A percentile compares a stretch with the other conserved stretches of the same genome.
These are phyloP conservation scores for Senna tora DNA, from an alignment of 306 rosid species.

Conservation along the genomic window DNA sequence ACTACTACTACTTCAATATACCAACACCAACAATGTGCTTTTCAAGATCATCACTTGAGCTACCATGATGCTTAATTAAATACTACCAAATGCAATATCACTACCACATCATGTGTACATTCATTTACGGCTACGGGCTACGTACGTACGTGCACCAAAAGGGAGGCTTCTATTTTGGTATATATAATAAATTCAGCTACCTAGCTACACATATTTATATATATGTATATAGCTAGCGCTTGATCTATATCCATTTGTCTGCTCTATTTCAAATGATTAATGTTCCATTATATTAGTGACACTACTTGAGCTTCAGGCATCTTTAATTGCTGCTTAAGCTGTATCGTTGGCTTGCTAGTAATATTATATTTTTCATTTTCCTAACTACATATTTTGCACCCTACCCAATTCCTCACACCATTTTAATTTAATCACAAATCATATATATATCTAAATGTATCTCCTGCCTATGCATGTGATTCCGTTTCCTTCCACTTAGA, in stretches of 20 bases:
- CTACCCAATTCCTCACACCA: too few species aligned
- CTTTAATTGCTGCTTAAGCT: background rate
- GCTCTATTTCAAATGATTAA: conserved; percentile 14
- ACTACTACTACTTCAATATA: background rate
- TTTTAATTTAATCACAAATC: too few species aligned
- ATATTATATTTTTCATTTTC: conserved; percentile 13
- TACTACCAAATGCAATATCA: too few species aligned
- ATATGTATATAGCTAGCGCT: conserved; percentile 6
- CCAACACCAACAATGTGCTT: conserved; percentile 42
- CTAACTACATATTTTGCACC: conserved; percentile 26
- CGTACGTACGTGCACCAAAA: conserved; percentile 12
- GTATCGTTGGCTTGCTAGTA: conserved; percentile 19
- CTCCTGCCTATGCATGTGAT: background rate
- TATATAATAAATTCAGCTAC: conserved; percentile 25
- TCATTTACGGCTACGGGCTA: background rate
- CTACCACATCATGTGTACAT: conserved; percentile 3
- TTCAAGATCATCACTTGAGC: conserved; percentile 44
- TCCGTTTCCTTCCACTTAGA: background rate
- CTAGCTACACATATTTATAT: background rate
- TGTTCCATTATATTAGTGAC: conserved; percentile 7
- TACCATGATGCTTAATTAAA: conserved; percentile 3
- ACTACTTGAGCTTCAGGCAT: background rate
- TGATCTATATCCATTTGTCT: background rate
- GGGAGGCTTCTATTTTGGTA: conserved; percentile 23
- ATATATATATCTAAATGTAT: too few species aligned